Conservation (phyloP, 2,329 filamentous ascomycete genomes). For the Colletotrichum tropicicola region DNA sequence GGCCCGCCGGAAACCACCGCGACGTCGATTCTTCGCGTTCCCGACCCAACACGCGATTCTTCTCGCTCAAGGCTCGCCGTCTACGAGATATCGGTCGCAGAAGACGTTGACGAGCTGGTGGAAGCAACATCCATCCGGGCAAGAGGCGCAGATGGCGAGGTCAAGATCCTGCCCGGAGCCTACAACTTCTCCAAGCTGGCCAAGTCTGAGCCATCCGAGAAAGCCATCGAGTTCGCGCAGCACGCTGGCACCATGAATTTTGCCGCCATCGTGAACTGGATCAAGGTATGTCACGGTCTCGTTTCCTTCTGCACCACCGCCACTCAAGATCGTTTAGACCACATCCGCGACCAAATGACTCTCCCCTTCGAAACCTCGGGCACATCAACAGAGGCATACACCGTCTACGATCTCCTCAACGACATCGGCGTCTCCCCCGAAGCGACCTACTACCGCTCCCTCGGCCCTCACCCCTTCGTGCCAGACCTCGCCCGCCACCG, state of each 20-base stretch:
- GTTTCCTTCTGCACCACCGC: constrained; percentile 6
- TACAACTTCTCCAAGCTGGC: constrained; percentile 7
- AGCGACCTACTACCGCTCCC: background rate
- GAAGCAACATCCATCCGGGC: background rate
- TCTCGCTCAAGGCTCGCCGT: background rate
- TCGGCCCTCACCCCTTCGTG: background rate
- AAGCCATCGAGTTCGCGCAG: background rate
- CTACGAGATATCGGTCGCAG: background rate
- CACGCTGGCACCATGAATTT: constrained; percentile 19
- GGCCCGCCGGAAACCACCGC: too few relatives aligned
- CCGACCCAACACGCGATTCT: too few relatives aligned
- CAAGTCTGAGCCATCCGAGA: background rate
- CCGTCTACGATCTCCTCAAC: background rate
- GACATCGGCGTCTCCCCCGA: background rate
- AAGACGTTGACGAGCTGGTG: background rate
- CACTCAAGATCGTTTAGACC: background rate
- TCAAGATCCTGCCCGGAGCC: background rate
- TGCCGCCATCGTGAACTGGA: constrained; percentile 2
- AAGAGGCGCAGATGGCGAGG: background rate
- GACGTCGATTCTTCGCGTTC: too few relatives aligned
- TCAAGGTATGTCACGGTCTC: constrained; percentile 6
- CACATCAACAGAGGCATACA: background rate
- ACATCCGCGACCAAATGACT: background rate
- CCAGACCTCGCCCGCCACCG: background rate
- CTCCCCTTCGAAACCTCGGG: too few relatives aligned